phyloP scores from a whole-genome alignment of 768 basidiomycete genomes.

The Mycena chlorophos region DNA sequence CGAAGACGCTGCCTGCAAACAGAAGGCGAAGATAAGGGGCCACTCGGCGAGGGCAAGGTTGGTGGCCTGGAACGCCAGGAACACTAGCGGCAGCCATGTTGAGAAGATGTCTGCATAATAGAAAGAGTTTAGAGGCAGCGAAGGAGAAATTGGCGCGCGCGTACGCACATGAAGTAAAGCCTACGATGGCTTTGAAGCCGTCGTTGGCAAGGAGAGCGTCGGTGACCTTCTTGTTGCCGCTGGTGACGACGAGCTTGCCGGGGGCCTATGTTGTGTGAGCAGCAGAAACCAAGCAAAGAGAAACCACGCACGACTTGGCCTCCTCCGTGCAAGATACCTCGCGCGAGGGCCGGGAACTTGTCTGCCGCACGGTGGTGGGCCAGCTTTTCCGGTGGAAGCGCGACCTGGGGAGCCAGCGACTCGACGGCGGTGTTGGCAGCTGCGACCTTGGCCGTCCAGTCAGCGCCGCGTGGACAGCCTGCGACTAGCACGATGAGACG shows the following conservation, averaged over 20 bases:
- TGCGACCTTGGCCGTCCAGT: no score
- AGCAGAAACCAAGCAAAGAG: neutral
- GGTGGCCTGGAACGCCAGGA: no score
- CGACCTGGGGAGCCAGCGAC: no score
- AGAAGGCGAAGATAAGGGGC: neutral
- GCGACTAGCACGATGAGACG: neutral
- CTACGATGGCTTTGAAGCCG: neutral
- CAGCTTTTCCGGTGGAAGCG: no score
- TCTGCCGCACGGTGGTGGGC: neutral
- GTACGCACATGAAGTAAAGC: neutral
- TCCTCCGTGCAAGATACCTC: neutral
- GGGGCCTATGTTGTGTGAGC: neutral
- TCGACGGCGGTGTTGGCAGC: neutral
- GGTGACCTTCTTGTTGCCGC: neutral
- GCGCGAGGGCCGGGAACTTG: neutral
- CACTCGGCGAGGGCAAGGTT: neutral
- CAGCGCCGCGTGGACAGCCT: neutral
- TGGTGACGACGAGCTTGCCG: neutral
- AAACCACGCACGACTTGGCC: neutral
- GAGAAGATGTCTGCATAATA: neutral
- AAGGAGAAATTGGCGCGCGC: neutral
- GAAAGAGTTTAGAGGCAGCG: neutral
- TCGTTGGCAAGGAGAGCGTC: neutral
- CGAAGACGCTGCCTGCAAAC: neutral
- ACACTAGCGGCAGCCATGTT: neutral